Evolutionary conservation across 495 filamentous ascomycete genomes (phyloP).

Genomic region (Penicillium lagena): DNA sequence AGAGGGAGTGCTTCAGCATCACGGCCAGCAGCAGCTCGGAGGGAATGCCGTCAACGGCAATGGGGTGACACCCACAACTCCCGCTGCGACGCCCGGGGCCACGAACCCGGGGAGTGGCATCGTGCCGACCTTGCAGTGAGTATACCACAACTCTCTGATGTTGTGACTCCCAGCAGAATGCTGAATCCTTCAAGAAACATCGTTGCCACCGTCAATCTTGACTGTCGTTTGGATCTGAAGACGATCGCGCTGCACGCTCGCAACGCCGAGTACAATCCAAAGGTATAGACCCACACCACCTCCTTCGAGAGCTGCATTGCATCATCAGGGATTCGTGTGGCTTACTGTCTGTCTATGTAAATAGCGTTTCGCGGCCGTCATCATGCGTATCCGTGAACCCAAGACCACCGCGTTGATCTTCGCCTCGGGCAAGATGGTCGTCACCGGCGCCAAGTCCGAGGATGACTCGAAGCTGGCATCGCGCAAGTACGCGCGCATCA

Average conservation of each 20-base stretch:
- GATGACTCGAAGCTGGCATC: conserved; percentile 96
- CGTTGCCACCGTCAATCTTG: conserved; percentile 97
- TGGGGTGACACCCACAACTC: conserved; percentile 91
- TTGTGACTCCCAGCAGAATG: conserved; percentile 37
- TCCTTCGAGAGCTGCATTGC: conserved; percentile 17
- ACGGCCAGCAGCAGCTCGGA: conserved; percentile 53
- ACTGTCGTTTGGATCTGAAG: conserved; percentile 97
- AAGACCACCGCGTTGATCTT: conserved; percentile 99
- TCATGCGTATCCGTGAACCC: conserved; percentile 99
- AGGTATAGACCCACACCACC: conserved; percentile 57
- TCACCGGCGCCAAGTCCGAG: conserved; percentile 97
- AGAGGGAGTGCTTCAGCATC: conserved; percentile 48
- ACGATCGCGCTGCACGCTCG: conserved; percentile 97
- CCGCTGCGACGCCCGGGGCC: conserved; percentile 85
- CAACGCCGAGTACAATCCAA: conserved; percentile 97
- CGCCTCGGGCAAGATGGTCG: conserved; percentile 98
- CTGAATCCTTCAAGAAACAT: conserved; percentile 84
- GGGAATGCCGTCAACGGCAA: conserved; percentile 60
- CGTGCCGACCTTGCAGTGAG: conserved; percentile 97
- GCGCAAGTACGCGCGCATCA: conserved; percentile 97
- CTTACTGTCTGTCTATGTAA: conserved; percentile 37
- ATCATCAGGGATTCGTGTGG: conserved; percentile 37
- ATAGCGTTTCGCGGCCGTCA: conserved; percentile 98
- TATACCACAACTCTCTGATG: conserved; percentile 48
- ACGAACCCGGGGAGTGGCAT: conserved; percentile 79